Percentiles rank a stretch among this genome's conserved stretches.
These are phyloP conservation scores for Penicillium manginii DNA, from an alignment of 495 filamentous ascomycete species.

Conservation along the genomic window DNA sequence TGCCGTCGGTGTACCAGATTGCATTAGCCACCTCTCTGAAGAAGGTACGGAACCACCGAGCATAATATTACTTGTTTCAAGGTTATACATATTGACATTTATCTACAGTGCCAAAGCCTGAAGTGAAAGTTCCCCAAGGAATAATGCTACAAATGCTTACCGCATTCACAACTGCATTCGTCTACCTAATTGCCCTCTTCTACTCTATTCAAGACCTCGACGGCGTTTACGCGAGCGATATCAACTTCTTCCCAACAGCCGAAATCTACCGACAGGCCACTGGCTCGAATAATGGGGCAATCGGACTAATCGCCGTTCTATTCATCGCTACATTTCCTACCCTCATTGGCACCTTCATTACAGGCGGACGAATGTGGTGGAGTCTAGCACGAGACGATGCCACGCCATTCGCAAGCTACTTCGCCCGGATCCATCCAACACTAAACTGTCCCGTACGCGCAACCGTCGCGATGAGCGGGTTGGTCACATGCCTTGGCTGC, in stretches of 20 bases:
- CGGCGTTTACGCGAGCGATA: conserved; percentile 53
- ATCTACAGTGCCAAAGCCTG: conserved; percentile 26
- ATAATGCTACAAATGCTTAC: conserved; percentile 62
- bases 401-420: conserved; percentile 39
- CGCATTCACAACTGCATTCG: conserved; percentile 56
- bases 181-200: conserved; percentile 43
- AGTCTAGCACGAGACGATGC: conserved; percentile 72
- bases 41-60: conserved; percentile 44
- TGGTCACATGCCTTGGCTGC: conserved; percentile 66
- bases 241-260: conserved; percentile 68
- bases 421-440: conserved; percentile 38
- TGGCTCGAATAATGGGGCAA: conserved; percentile 53
- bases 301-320: conserved; percentile 59
- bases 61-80: background rate
- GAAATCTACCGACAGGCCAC: conserved; percentile 78
- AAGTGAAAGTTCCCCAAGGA: conserved; percentile 39
- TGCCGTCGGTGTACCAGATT: conserved; percentile 73
- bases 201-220: conserved; percentile 71
- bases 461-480: conserved; percentile 57
- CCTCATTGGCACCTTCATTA: conserved; percentile 65
- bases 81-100: background rate
- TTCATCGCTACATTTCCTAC: conserved; percentile 63
- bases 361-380: conserved; percentile 76
- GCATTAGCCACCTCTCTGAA: conserved; percentile 73
- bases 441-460: conserved; percentile 64